Base-by-base conservation (phyloP, 176 grass and related monocot species). In the Zoysia pacifica region DNA sequence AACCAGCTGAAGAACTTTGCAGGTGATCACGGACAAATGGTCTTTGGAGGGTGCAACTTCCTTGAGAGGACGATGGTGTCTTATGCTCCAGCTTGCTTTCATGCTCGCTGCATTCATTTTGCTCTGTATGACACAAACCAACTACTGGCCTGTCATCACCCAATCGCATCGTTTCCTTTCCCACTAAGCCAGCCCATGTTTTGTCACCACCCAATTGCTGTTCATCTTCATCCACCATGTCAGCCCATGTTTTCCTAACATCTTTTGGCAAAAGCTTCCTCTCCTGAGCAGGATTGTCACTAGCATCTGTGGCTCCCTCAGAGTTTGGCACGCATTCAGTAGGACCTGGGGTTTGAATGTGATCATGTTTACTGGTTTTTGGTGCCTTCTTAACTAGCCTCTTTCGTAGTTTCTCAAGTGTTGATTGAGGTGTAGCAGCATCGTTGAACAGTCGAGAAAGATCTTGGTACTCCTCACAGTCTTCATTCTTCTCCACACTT, bases 171-270 rank as follows among this genome's bases (percentile, higher is more conserved):
- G 77, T 66, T 64, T 90, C 87, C 62, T 85, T 74, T 13, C 62
- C 65, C 15, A 79, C 50, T 65, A 87, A 82, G 62, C 82, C 86
- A 79, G 68, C 74, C 78, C 73, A 79, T 14, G 62, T 61, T 82
- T 81, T 82, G 1, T 79, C 65, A 68, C 56, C 64, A 69, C 38
- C 65, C 38, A 58, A 58, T 56, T 79, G 76, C 15, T 79, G 77
- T 36, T 79, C 77, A 52, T 90, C 87, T 69, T 91, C 85, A 51
- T 90, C 81, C 40, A 82, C 69, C 78, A 90, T 85, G 69, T 91
- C 89, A 71, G 85, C 78, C 89, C 82, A 88, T 7, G 78, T 82
- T 88, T 81, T 85, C 53, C 37, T 80, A 52, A 67, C 58, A 82
- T 15, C 20, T 41, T 50, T 64, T 18, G 54, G 73, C 50, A 67